Base-by-base conservation (phyloP, 176 grass and related monocot species). In the Oryza australiensis region DNA sequence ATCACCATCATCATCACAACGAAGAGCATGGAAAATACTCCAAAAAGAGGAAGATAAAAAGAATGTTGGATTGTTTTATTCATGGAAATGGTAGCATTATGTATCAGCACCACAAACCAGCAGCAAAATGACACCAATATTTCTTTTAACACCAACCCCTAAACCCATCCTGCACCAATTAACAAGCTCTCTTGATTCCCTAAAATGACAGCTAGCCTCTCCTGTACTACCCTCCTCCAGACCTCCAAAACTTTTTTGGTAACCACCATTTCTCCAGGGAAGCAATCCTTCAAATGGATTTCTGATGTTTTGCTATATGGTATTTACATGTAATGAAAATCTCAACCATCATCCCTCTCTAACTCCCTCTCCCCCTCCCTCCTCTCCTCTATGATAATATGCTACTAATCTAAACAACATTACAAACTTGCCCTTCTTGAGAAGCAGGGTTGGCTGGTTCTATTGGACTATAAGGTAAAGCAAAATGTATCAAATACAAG, bases 51-150 rank as follows among this genome's bases (percentile, higher is more conserved):
- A 63, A 68, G 7, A 2, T n/a, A 62, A 38, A 66, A 88, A 73
- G 84, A 94, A 88, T 74, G 83, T 92, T 85, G 74, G 70, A 85
- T 73, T 64, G 81, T 82, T 94, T 91, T 94, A 91, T 97, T 92
- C 91, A 91, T 94, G 84, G 76, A 89, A 84, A 88, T 82, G 89
- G 80, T 75, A 91, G 86, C 85, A 86, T 77, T 77, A 82, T 89
- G 84, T 84, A 86, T 88, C 82, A 83, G 78, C 78, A 88, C 82
- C 73, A 83, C 46, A 89, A 76, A 84, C 82, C 88, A 93, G 77
- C 73, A 88, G 72, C 73, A 77, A 83, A 83, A 76, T 49, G 59
- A 70, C 68, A 79, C 78, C 74, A 60, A 66, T 49, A 3, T 49
- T 55, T 37, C 35, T 37, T 55, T 55, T 66, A 69, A 74, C 79